phyloP scores from a whole-genome alignment of 805 yeast genomes.

The Candida palmyrensis region DNA sequence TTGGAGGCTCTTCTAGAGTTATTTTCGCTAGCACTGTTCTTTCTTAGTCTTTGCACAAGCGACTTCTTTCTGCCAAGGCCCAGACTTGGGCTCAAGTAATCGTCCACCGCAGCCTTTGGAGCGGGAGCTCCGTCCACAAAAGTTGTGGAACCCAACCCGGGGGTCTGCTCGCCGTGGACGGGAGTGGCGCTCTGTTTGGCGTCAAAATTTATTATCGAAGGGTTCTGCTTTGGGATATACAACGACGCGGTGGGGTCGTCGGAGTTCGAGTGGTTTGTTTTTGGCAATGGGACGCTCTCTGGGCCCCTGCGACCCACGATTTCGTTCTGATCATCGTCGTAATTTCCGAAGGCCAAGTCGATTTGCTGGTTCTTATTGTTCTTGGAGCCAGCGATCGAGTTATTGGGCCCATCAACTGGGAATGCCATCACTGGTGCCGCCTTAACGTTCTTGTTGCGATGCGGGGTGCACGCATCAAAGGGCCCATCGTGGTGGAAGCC shows the following conservation, averaged over 20 bases:
- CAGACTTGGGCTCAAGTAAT: conserved; percentile 23
- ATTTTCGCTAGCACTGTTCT: conserved; percentile 29
- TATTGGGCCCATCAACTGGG: conserved; percentile 94
- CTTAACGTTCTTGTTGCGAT: conserved; percentile 70
- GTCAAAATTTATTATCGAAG: conserved; percentile 62
- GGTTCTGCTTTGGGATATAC: conserved; percentile 44
- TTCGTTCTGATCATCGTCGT: conserved; percentile 39
- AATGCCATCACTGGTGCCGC: conserved; percentile 94
- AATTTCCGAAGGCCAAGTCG: conserved; percentile 73
- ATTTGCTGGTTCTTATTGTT: conserved; percentile 47
- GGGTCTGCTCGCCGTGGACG: conserved; percentile 80
- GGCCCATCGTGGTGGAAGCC: conserved; percentile 99
- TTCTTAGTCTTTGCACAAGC: conserved; percentile 61
- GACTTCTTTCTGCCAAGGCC: conserved; percentile 80
- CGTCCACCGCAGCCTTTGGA: conserved; percentile 33
- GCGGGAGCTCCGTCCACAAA: conserved; percentile 97
- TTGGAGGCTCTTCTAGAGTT: conserved; percentile 27
- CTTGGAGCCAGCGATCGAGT: conserved; percentile 64
- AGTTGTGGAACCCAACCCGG: conserved; percentile 89
- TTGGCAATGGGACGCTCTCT: conserved; percentile 9
- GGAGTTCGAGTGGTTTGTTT: conserved; percentile 12
- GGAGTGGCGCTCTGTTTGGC: conserved; percentile 61
- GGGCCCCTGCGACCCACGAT: conserved; percentile 23
- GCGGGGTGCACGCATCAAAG: conserved; percentile 97
- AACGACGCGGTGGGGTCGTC: conserved; percentile 16